phyloP scores from a whole-genome alignment of 305 asterid genomes.

The Striga hermonthica region DNA sequence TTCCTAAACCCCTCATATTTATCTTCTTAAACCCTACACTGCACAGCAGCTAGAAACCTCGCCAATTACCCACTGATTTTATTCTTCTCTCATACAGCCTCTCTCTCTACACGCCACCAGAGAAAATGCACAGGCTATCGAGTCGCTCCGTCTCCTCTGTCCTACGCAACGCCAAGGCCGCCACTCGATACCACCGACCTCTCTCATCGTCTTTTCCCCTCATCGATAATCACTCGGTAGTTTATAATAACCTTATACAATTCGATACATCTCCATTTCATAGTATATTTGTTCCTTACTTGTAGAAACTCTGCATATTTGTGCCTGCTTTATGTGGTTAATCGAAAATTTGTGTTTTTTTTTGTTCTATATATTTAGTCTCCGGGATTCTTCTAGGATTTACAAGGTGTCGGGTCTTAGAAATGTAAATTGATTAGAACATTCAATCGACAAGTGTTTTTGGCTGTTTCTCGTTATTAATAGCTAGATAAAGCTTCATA shows the following conservation, averaged over 20 bases:
- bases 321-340: neutral
- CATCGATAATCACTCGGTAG: slow-evolving; percentile 41
- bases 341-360: neutral
- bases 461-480: neutral
- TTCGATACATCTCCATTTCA: neutral
- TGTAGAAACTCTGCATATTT: neutral
- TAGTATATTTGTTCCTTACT: neutral
- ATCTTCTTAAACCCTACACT: slow-evolving; percentile 35
- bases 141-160: slow-evolving; percentile 53
- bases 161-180: slow-evolving; percentile 39
- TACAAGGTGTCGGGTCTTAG: neutral
- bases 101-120: slow-evolving; percentile 1
- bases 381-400: neutral
- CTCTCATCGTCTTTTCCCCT: slow-evolving; percentile 40
- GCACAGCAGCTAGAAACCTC: neutral
- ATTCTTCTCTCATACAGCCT: neutral
- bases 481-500: neutral
- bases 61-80: neutral
- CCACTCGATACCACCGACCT: slow-evolving; percentile 44
- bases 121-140: slow-evolving; percentile 52
- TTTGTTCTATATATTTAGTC: neutral
- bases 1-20: slow-evolving; percentile 34
- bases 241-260: neutral
- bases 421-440: neutral
- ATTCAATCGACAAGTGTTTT: neutral